Evolutionary conservation across 2,329 filamentous ascomycete species (phyloP), one percentile per base, ranked within the genome.

Genomic region (Alternaria longipes): DNA sequence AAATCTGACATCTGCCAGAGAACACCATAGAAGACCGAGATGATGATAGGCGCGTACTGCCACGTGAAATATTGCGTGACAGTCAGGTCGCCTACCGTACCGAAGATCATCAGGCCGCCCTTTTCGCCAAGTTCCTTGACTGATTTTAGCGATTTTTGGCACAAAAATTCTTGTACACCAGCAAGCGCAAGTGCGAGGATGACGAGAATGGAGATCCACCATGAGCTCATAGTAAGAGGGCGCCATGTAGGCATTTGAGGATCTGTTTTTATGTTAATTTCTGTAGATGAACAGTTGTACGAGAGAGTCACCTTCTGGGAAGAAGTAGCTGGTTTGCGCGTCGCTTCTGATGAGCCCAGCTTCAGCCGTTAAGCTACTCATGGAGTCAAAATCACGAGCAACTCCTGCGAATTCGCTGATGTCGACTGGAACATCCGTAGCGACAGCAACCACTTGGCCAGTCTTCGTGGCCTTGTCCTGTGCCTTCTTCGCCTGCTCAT

Each of bases 1-100:
- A 81, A 84, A 60, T 84, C 82, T 28, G 81, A 78, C 60, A 84
- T 81, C 59, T 83, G 82, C 80, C 82, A 84, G 12, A 84, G 63
- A 12, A 84, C 81, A 46, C 83, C 82, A 59, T 83, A 84, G 22
- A 77, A 77, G 49, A 84, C 81, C 34, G 82, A 80, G n/a, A 82
- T 69, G 49, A 84, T 75, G 12, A 83, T 82, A 0, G 78, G 65
- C 58, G 81, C 68, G 74, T 81, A 79, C 56, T 81, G 76, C 70
- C 79, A 78, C 2, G 75, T 77, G 34, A 78, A 79, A 44, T 74
- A 77, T 26, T 70, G 64, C 1, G 69, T 67, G 8, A 77, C 50
- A 38, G 69, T 60, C 24, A 80, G 50, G 1, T 76, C 66, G 20
- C 68, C 54, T 8, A 79, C 72, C 22, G 66, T 71, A 6, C 22